Percentiles rank a stretch among this genome's conserved stretches.
These are phyloP conservation scores for Chaetomium sp. DNA, from an alignment of 2,329 filamentous ascomycete species.

Conservation along the genomic window DNA sequence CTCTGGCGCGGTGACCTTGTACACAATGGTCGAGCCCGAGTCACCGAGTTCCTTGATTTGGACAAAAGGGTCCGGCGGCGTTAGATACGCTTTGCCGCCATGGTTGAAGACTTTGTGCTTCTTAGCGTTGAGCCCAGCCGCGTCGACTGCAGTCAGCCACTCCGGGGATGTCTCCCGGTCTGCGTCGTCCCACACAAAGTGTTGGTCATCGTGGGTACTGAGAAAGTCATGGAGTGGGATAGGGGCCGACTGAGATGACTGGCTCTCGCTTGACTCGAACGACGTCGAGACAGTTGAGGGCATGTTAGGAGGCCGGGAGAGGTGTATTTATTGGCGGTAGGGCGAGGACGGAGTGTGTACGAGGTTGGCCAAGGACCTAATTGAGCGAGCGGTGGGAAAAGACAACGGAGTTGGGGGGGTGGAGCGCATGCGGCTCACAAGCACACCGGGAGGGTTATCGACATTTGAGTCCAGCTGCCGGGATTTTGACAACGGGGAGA, in stretches of 20 bases:
- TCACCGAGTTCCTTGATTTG: conserved; percentile 20
- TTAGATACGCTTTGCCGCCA: conserved; percentile 21
- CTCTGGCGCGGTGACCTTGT: conserved; percentile 19
- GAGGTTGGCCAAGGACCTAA: background rate
- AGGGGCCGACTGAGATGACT: conserved; percentile 15
- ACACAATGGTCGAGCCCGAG: conserved; percentile 23
- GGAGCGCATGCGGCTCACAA: too few relatives aligned
- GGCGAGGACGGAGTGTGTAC: background rate
- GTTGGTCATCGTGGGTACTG: conserved; percentile 11
- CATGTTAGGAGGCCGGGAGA: background rate
- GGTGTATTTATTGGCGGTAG: background rate
- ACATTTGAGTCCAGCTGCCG: too few relatives aligned
- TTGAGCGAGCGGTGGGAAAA: too few relatives aligned
- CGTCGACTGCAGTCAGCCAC: conserved; percentile 18
- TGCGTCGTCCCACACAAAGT: conserved; percentile 21
- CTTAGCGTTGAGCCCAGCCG: conserved; percentile 14
- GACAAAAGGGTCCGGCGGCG: conserved; percentile 18
- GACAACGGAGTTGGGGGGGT: too few relatives aligned
- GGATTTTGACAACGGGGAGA: too few relatives aligned
- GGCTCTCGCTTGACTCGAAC: conserved; percentile 19
- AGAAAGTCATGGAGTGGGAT: conserved; percentile 21
- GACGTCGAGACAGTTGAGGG: conserved; percentile 11
- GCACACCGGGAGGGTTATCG: too few relatives aligned
- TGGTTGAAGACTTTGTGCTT: conserved; percentile 26
- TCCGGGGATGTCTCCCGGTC: conserved; percentile 14